Evolutionary conservation across 805 yeast species (phyloP), one percentile per base, ranked within the genome.

Genomic region (Wickerhamomyces subpelliculosus): DNA sequence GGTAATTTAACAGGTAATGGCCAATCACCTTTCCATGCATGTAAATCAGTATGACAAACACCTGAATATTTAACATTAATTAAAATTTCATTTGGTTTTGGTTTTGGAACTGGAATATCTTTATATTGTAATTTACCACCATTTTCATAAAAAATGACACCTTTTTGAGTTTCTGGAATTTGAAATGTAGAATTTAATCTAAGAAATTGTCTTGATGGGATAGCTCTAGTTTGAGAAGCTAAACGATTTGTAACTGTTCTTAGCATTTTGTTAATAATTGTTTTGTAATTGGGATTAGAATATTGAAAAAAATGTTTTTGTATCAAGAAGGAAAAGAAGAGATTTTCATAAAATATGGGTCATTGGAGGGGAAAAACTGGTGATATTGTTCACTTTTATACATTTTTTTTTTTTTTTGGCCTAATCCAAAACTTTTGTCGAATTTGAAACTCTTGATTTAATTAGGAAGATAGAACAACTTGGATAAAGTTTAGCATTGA

Each of bases 11-110:
- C 75, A 46, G 66, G 75, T 61, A 82, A 68, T 36, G 94, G 93
- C 94, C 95, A 86, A 67, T 87, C 95, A 56, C 95, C 95, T 60
- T 83, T 77, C 89, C 93, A 84, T 39, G 94, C 95, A 69, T 87
- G 96, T 61, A 87, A 74, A 59, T 86, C 96, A 27, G 95, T 85
- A 72, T 88, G 96, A 67, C 96, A 86, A 40, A 86, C 95, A 65
- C 96, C 96, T 21, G 95, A 78, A 72, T 80, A 86, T 67, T 78
- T 78, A 63, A 87, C 79, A 62, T 87, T 78, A 65, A 87, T 70
- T 60, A 87, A 72, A 49, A 86, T 70, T 65, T 86, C 89, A 58
- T 78, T 80, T 43, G 85, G 66, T 58, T 74, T 80, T 53, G 95
- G 95, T 35, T 60, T 64, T 54, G 95, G 94, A 40, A 85, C 90